Evolutionary conservation across 768 basidiomycete species (phyloP).

Genomic region (Xanthoconium purpureum): DNA sequence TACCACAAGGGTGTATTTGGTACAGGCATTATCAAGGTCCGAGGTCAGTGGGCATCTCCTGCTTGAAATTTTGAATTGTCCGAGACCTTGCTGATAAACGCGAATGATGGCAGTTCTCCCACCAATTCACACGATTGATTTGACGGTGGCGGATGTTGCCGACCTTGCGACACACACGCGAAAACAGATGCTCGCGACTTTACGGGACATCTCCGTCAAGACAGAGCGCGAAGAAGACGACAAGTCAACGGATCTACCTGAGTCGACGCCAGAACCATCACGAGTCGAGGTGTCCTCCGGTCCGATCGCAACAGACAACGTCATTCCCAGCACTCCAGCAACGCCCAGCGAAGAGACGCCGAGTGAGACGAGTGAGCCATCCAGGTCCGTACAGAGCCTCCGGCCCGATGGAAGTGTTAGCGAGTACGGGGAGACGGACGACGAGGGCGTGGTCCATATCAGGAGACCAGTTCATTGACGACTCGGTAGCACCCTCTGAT

Average conservation of each 20-base stretch:
- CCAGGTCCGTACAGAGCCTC: constrained; percentile 33
- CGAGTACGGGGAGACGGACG: constrained; percentile 76
- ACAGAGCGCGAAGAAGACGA: constrained; percentile 31
- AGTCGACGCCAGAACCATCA: constrained; percentile 24
- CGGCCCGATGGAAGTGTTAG: constrained; percentile 56
- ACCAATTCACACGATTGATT: constrained; percentile 71
- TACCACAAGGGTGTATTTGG: constrained; percentile 80
- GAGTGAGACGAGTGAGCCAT: constrained; percentile 27
- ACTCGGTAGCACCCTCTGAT: constrained; percentile 2
- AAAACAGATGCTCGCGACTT: constrained; percentile 72
- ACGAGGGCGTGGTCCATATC: constrained; percentile 80
- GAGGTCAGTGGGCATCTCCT: constrained; percentile 43
- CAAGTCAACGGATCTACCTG: constrained; percentile 11
- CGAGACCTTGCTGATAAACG: background rate
- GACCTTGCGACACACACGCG: constrained; percentile 65
- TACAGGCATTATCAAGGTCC: constrained; percentile 72
- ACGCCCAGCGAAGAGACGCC: constrained; percentile 25
- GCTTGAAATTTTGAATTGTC: background rate
- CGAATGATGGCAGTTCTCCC: constrained; percentile 67
- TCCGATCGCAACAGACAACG: constrained; percentile 21
- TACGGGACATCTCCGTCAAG: constrained; percentile 73
- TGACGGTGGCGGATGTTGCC: constrained; percentile 68
- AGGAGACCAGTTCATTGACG: constrained; percentile 47
- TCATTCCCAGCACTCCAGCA: constrained; percentile 30
- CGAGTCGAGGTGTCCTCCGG: constrained; percentile 2